These are phyloP conservation scores for Capsicum pubescens DNA, from an alignment of 257 asterid species.

Conservation along the genomic window DNA sequence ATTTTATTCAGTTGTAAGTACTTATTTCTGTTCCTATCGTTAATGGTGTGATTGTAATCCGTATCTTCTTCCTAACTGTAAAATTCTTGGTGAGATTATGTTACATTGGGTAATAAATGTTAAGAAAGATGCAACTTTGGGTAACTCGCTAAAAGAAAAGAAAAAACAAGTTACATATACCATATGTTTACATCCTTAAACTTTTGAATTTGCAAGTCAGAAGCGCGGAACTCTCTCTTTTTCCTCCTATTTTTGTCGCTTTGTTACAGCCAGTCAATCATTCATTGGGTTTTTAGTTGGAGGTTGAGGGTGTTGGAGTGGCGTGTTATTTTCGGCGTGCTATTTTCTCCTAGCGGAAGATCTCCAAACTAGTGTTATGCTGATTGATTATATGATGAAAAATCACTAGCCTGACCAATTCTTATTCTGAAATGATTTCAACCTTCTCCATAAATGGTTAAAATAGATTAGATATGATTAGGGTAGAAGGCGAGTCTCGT, in stretches of 20 bases:
- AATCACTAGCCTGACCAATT: not conserved
- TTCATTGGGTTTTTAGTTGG: not conserved
- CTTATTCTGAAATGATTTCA: not conserved
- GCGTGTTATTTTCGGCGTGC: not conserved
- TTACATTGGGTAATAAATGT: not conserved
- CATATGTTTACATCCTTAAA: not conserved
- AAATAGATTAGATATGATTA: not conserved
- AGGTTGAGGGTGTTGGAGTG: not conserved
- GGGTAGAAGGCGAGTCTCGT: too few relatives aligned
- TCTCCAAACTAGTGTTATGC: not conserved
- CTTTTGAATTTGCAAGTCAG: not conserved
- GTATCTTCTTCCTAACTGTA: not conserved
- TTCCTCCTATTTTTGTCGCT: not conserved
- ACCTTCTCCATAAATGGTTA: not conserved
- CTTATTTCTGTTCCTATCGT: not conserved
- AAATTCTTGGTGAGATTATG: not conserved
- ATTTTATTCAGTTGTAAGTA: slow-evolving; percentile 59
- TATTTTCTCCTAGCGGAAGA: not conserved
- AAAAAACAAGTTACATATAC: not conserved
- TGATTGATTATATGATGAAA: not conserved
- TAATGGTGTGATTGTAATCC: not conserved
- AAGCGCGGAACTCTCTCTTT: not conserved
- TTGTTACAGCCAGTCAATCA: not conserved
- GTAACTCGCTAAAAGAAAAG: not conserved
- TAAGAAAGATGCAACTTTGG: not conserved